Evolutionary conservation across 495 filamentous ascomycete species (phyloP), one percentile per base, ranked within the genome.

Genomic region (Clohesyomyces aquaticus): DNA sequence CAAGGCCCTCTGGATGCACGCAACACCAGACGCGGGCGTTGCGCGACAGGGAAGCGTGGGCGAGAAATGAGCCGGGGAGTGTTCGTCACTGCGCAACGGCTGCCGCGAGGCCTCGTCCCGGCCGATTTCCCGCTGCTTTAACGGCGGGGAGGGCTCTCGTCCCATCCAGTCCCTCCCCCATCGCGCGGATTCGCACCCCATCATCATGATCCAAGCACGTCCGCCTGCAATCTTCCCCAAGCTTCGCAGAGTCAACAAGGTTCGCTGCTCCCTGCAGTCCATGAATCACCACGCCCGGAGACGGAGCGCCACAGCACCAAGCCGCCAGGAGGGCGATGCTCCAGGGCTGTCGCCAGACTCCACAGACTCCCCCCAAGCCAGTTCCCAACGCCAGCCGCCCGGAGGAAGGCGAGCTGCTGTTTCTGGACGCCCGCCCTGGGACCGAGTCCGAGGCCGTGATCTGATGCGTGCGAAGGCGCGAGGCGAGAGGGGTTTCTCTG

Each of bases 1-100:
- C 60, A 63, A 63, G 60, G 14, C 11, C 22, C 51, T 52, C 52
- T 64, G 18, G 27, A 66, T 66, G 63, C 63, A 66, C 63, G 63
- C 21, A 61, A 66, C 27, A 66, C 63, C 22, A 46, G 4, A 55
- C 19, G 63, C 48, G 52, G 61, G 52, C 61, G 52, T 64, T 58
- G 32, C 11, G 54, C 32, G 25, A 45, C 63, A 60, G 55, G 63
- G 63, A 49, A 50, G 49, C 26, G 41, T 26, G 51, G 60, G 55
- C 50, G 26, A 51, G 45, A 27, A 41, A 66, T 60, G 10, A 64
- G 38, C 48, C 41, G 18, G n/a, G 38, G 27, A 55, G 35, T 29
- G 38, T 26, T 22, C 35, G 8, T 45, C 27, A 19, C 55, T 43
- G 32, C 61, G 35, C 60, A 65, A 65, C 61, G 61, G 61, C 52